These are phyloP conservation scores for Urtica urens DNA, from an alignment of 306 rosid genomes.

Conservation along the genomic window DNA sequence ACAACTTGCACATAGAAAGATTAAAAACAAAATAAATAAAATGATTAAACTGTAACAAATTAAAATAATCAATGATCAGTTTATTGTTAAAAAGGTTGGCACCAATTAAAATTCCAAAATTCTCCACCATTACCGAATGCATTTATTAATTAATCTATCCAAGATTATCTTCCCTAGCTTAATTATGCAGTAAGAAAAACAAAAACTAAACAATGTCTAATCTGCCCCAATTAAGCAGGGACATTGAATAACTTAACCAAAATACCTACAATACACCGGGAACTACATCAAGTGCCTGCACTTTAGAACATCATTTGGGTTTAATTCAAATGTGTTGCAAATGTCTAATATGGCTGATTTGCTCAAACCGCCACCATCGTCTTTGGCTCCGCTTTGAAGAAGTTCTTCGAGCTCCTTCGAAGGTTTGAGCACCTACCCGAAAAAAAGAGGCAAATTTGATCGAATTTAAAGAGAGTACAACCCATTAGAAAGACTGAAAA, in stretches of 20 bases:
- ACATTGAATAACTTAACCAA: no score
- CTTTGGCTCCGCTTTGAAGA: conserved; percentile 15
- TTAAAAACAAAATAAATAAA: no score
- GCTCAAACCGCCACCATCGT: conserved; percentile 36
- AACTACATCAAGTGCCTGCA: conserved; percentile 31
- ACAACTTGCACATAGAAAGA: no score
- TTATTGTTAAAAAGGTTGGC: background rate
- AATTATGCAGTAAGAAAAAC: background rate
- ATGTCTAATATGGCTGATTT: conserved; percentile 33
- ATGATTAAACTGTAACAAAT: no score
- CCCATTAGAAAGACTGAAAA: no score
- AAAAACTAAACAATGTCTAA: background rate
- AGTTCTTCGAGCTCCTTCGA: conserved; percentile 55
- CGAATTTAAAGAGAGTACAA: no score
- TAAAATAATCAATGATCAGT: background rate
- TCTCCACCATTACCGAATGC: background rate
- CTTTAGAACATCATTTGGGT: conserved; percentile 44
- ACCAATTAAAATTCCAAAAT: background rate
- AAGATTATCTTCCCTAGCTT: background rate
- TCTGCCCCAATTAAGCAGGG: background rate
- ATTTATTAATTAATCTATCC: background rate
- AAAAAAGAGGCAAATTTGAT: background rate
- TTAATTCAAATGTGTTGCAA: conserved; percentile 60
- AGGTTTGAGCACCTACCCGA: conserved; percentile 48
- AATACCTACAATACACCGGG: background rate